Conservation (phyloP, 139 green algal genomes). For the Yamagishiella unicocca region DNA sequence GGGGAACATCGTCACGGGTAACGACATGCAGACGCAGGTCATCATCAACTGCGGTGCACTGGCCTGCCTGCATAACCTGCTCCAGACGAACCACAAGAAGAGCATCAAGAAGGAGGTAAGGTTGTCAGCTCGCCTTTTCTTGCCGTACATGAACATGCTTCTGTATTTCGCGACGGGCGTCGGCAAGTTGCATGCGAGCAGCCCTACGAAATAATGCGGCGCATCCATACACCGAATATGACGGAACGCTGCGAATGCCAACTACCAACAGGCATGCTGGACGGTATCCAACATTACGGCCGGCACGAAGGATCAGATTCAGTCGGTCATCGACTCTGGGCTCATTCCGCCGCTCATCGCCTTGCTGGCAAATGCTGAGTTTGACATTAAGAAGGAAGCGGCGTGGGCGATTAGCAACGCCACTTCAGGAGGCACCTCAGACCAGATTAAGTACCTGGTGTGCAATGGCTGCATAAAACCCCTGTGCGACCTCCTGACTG, state of each 20-base stretch:
- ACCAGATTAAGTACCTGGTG: conserved; percentile 93
- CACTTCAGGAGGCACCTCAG: conserved; percentile 91
- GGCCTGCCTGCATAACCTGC: conserved; percentile 92
- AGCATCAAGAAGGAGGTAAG: conserved; percentile 97
- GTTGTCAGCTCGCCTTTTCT: not conserved
- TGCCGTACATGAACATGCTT: too few relatives aligned
- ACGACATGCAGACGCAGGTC: conserved; percentile 97
- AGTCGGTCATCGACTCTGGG: conserved; percentile 91
- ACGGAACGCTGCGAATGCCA: too few relatives aligned
- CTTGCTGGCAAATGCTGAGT: conserved; percentile 93
- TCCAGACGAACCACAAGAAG: conserved; percentile 97
- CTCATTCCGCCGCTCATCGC: conserved; percentile 94
- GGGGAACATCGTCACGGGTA: conserved; percentile 99
- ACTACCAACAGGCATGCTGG: conserved; percentile 97
- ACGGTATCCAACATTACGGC: conserved; percentile 99
- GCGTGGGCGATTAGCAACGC: conserved; percentile 99
- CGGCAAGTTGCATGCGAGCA: too few relatives aligned
- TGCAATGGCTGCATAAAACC: conserved; percentile 92
- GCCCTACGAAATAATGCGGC: too few relatives aligned
- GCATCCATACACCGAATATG: too few relatives aligned
- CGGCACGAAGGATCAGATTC: conserved; percentile 98
- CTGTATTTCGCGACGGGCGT: too few relatives aligned
- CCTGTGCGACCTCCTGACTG: conserved; percentile 96
- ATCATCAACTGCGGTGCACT: conserved; percentile 99
- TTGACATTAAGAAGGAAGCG: conserved; percentile 99